Evolutionary conservation across 2,329 filamentous ascomycete genomes (phyloP).

Genomic region (Fusarium luffae): DNA sequence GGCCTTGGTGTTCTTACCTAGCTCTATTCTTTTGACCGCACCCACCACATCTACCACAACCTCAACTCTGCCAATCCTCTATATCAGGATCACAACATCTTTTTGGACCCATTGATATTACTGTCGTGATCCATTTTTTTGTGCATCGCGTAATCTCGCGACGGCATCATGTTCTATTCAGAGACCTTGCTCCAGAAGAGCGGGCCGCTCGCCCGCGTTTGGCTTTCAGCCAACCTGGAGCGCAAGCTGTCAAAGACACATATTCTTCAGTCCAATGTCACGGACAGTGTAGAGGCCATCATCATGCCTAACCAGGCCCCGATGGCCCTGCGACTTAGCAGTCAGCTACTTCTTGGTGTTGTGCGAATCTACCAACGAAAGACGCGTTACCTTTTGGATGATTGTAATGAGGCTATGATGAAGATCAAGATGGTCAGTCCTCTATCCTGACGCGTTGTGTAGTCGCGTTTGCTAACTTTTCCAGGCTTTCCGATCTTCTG

Average conservation of each 20-base stretch:
- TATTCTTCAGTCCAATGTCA: constrained; percentile 92
- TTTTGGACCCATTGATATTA: constrained; percentile 21
- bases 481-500: constrained; percentile 91
- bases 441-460: not conserved
- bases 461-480: constrained; percentile 47
- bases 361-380: constrained; percentile 98
- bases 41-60: constrained; percentile 15
- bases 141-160: constrained; percentile 47
- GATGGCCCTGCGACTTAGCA: constrained; percentile 92
- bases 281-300: constrained; percentile 94
- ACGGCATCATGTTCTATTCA: constrained; percentile 89
- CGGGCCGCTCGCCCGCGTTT: constrained; percentile 95
- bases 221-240: constrained; percentile 97
- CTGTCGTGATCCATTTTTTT: constrained; percentile 31
- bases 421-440: constrained; percentile 94
- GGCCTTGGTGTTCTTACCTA: constrained; percentile 48
- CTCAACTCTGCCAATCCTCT: constrained; percentile 24
- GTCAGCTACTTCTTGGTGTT: constrained; percentile 93
- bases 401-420: constrained; percentile 96
- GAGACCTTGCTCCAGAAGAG: constrained; percentile 96
- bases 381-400: constrained; percentile 93
- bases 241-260: constrained; percentile 98
- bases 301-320: constrained; percentile 93
- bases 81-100: constrained; percentile 8
- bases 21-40: constrained; percentile 34